Base-by-base conservation (phyloP, 495 filamentous ascomycete species). In the Hypoxylon lienhwacheense region DNA sequence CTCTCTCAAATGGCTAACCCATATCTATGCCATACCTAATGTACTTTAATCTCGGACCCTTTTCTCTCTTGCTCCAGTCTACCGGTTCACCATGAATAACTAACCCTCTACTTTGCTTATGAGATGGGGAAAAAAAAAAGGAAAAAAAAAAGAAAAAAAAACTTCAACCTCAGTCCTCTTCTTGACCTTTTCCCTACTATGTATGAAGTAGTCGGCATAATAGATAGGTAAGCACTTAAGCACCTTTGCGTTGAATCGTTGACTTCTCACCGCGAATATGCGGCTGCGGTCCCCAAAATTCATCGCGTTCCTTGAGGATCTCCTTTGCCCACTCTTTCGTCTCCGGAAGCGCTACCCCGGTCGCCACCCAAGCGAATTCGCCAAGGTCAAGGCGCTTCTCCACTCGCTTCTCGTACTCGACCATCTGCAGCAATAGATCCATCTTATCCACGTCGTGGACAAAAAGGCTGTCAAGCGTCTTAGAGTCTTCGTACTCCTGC, bases 401-500 rank as follows among this genome's bases (percentile, higher is more conserved):
- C 20, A 81, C 71, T 8, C 76, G 73, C 61, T 86, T 88, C 80
- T 98, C 93, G 67, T 98, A 98, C 69, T 98, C 93, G 15, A 96
- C 76, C 86, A 96, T 96, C 75, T 98, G 93, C 66, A 93, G 70
- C 35, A 98, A 68, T 28, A 98, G 73, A 73, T 98, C 93, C 67
- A 97, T 84, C 79, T 97, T 96, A 70, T 98, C 93, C 47, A 98
- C 81, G 73, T 97, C 93, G 64, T 98, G 93, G 11, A 98, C 95
- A 55, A 90, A 98, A 53, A 83, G 73, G 45, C 87, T 85, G 70
- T 97, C 91, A 28, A 83, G 70, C 20, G 93, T 97, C 71, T 83
- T 71, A 5, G 83, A 83, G 29, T 88, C 86, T 71, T 98, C 93
- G 69, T 98, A 98, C 67, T 98, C 93, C 59, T 91, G 79, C 86